A percentile compares a stretch with the other conserved stretches of the same genome.
Evolutionary conservation across 768 basidiomycete genomes (phyloP).

Genomic region (Mycena leptocephala): DNA sequence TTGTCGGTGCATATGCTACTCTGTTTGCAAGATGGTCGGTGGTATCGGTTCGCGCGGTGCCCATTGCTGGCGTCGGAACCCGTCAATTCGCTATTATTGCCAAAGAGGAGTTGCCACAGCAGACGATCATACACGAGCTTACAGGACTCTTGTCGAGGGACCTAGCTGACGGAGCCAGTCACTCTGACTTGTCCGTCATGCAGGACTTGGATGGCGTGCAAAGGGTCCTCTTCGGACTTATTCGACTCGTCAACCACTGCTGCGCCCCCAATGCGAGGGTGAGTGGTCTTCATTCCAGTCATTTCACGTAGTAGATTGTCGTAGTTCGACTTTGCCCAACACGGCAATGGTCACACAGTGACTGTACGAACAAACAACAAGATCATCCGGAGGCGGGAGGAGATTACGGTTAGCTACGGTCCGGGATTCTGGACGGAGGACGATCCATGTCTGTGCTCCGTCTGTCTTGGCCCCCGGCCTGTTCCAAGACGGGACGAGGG

Average conservation of each 20-base stretch:
- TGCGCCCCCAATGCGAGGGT: neutral
- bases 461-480: neutral
- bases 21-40: neutral
- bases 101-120: neutral
- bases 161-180: neutral
- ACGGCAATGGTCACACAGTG: neutral
- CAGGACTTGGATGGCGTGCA: neutral
- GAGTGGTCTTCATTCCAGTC: neutral
- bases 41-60: neutral
- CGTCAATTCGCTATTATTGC: neutral
- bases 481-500: neutral
- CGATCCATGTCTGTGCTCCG: neutral
- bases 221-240: neutral
- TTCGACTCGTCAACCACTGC: neutral
- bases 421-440: neutral
- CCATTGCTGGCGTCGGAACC: neutral
- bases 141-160: neutral
- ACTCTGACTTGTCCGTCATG: constrained; percentile 4
- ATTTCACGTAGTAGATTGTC: neutral
- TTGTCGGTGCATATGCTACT: neutral
- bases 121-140: neutral
- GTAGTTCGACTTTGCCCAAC: neutral
- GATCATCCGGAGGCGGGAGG: neutral
- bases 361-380: neutral
- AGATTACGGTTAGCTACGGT: neutral